phyloP scores from a whole-genome alignment of 1,284 basidiomycete species.

The Leccinum angustisporum region DNA sequence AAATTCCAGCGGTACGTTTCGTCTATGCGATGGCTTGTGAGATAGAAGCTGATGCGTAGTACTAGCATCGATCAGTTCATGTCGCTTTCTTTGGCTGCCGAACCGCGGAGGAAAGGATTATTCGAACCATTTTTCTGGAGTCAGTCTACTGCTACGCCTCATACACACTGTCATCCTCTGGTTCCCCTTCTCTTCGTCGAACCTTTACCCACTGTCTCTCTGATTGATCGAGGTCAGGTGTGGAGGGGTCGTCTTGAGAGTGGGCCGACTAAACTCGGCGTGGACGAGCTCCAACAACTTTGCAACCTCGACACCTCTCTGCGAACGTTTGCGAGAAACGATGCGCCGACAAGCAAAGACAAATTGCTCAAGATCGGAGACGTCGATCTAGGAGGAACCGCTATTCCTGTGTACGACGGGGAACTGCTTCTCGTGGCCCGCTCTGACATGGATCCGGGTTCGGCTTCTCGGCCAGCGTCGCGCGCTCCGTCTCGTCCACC shows the following conservation, averaged over 20 bases:
- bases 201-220: constrained; percentile 60
- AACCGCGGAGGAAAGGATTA: constrained; percentile 65
- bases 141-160: constrained; percentile 40
- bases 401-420: constrained; percentile 71
- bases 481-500: constrained; percentile 61
- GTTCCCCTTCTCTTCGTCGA: constrained; percentile 74
- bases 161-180: constrained; percentile 49
- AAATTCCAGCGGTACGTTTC: constrained; percentile 62
- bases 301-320: constrained; percentile 40
- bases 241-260: constrained; percentile 67
- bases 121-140: constrained; percentile 77
- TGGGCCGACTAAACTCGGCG: constrained; percentile 43
- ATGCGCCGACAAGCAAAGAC: constrained; percentile 22
- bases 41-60: constrained; percentile 12
- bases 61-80: constrained; percentile 76
- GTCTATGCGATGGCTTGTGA: background rate
- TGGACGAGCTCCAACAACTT: constrained; percentile 56
- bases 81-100: constrained; percentile 72
- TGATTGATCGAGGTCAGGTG: constrained; percentile 65
- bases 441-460: constrained; percentile 42
- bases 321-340: constrained; percentile 18
- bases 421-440: constrained; percentile 68
- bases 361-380: constrained; percentile 38
- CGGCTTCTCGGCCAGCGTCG: constrained; percentile 57
- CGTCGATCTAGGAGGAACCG: constrained; percentile 60